These are phyloP conservation scores for Xerocomellus chrysenteron DNA, from an alignment of 768 basidiomycete species.

Conservation along the genomic window DNA sequence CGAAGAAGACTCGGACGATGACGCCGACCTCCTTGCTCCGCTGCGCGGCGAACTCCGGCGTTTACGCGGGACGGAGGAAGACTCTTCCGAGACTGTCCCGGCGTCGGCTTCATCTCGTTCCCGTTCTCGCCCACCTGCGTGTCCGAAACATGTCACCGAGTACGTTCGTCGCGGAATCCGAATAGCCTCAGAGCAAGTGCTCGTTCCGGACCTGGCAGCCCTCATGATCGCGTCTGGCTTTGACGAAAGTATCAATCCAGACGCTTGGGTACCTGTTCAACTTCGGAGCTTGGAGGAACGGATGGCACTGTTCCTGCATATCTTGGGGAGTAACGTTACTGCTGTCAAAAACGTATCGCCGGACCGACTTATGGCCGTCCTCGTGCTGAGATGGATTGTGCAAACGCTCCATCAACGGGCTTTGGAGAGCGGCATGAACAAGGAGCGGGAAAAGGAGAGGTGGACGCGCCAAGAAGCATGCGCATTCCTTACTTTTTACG, in stretches of 20 bases:
- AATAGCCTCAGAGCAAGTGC: conserved; percentile 57
- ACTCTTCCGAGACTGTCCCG: conserved; percentile 21
- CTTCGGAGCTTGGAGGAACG: conserved; percentile 51
- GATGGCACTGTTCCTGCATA: conserved; percentile 53
- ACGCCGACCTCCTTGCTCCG: conserved; percentile 62
- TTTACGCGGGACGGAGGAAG: conserved; percentile 46
- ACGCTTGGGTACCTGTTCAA: conserved; percentile 43
- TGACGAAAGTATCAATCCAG: conserved; percentile 15
- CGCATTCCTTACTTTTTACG: conserved; percentile 56
- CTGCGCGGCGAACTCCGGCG: conserved; percentile 65
- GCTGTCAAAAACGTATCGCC: conserved; percentile 46
- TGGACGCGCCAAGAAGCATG: conserved; percentile 68
- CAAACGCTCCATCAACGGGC: conserved; percentile 50
- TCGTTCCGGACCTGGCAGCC: conserved; percentile 47
- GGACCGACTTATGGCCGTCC: conserved; percentile 47
- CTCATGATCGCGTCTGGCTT: conserved; percentile 44
- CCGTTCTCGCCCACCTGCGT: conserved; percentile 15
- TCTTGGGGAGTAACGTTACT: conserved; percentile 53
- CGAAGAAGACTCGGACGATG: conserved; percentile 51
- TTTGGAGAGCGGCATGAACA: conserved; percentile 45
- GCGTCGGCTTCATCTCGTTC: conserved; percentile 38
- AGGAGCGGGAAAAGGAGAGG: conserved; percentile 61
- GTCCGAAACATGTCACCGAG: conserved; percentile 42
- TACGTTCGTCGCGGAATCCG: conserved; percentile 71
- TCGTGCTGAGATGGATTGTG: conserved; percentile 65